A percentile compares a stretch with the other conserved stretches of the same genome.
phyloP scores from a whole-genome alignment of 2,329 filamentous ascomycete species.

The Fusarium newnesense region DNA sequence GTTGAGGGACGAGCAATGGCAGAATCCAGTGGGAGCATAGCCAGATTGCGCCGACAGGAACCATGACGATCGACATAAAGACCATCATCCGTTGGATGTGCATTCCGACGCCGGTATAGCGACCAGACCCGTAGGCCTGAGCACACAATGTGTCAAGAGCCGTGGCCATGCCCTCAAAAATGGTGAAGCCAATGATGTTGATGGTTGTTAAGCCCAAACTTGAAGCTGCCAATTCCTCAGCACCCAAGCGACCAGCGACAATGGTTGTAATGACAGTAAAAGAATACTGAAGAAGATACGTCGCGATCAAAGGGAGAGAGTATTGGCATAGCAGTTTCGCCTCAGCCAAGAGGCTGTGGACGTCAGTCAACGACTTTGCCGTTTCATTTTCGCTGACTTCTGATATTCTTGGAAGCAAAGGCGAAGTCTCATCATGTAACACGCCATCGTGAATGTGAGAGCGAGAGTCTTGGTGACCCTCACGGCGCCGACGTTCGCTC shows the following conservation, averaged over 20 bases:
- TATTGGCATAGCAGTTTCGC: conserved; percentile 30
- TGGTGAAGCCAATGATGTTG: conserved; percentile 64
- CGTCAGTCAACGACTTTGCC: conserved; percentile 4
- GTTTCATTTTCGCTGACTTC: conserved; percentile 8
- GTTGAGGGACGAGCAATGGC: conserved; percentile 58
- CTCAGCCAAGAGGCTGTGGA: conserved; percentile 28
- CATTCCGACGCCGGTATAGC: conserved; percentile 59
- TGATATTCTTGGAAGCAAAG: conserved; percentile 22
- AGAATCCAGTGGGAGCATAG: conserved; percentile 59
- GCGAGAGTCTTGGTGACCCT: conserved; percentile 8
- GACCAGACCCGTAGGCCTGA: conserved; percentile 51
- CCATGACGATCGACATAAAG: conserved; percentile 58
- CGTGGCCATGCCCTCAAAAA: conserved; percentile 48
- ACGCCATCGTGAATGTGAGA: conserved; percentile 5
- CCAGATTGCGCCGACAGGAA: conserved; percentile 63
- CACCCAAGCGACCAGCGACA: conserved; percentile 63
- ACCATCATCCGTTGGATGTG: conserved; percentile 65
- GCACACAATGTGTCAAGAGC: conserved; percentile 44
- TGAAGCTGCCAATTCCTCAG: conserved; percentile 64
- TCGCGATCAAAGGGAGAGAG: conserved; percentile 61
- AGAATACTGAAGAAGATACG: conserved; percentile 65
- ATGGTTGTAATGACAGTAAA: conserved; percentile 63
- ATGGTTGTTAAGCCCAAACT: conserved; percentile 63
- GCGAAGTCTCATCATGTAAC: conserved; percentile 32
- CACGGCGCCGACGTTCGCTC: conserved; percentile 11